A percentile compares a stretch with the other conserved stretches of the same genome.
phyloP scores from a whole-genome alignment of 768 basidiomycete species.

The Lactarius vividus region DNA sequence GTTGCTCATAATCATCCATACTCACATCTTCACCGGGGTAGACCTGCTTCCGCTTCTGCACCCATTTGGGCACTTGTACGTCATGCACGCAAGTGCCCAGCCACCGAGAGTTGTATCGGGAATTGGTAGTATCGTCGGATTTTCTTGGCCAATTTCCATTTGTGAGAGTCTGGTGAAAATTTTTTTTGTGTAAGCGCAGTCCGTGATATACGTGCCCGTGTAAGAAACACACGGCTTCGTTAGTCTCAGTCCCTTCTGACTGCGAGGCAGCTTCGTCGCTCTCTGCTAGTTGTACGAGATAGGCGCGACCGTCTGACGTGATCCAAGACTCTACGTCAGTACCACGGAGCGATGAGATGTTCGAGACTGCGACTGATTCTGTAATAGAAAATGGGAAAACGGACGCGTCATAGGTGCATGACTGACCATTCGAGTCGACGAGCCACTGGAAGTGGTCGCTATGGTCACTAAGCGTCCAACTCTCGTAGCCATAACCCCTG shows the following conservation, averaged over 20 bases:
- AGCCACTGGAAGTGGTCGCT: constrained; percentile 63
- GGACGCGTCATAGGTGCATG: constrained; percentile 2
- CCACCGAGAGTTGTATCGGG: constrained; percentile 42
- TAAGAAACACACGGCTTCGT: constrained; percentile 20
- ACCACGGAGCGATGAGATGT: constrained; percentile 56
- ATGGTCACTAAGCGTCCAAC: constrained; percentile 64
- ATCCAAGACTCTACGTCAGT: constrained; percentile 78
- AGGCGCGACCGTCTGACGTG: constrained; percentile 80
- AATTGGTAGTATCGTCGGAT: constrained; percentile 13
- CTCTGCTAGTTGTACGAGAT: constrained; percentile 67
- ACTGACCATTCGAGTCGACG: constrained; percentile 65
- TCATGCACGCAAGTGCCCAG: constrained; percentile 78
- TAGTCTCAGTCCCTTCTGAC: constrained; percentile 26
- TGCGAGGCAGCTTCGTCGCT: constrained; percentile 31
- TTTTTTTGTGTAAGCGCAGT: background rate
- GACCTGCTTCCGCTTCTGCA: constrained; percentile 67
- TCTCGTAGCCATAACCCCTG: constrained; percentile 53
- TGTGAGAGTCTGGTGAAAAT: constrained; percentile 4
- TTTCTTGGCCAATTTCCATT: constrained; percentile 12
- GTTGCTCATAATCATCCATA: constrained; percentile 53
- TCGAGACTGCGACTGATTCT: constrained; percentile 56
- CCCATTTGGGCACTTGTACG: constrained; percentile 72
- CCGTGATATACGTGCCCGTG: background rate
- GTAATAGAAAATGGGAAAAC: background rate
- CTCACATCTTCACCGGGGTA: constrained; percentile 43